Conservation (phyloP, 495 filamentous ascomycete genomes). For the Aspergillus haitiensis region DNA sequence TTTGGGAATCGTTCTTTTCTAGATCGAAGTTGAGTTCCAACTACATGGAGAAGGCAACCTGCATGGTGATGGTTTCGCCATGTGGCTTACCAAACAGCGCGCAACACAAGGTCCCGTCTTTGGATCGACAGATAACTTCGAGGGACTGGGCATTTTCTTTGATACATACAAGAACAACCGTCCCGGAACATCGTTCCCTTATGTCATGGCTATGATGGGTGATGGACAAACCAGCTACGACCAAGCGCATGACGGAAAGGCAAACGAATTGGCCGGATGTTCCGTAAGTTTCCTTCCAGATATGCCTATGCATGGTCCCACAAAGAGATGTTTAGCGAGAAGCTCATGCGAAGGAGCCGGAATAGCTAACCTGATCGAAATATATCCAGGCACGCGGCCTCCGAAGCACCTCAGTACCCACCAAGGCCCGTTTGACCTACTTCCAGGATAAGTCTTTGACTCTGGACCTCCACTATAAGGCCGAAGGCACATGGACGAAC, state of each 20-base stretch:
- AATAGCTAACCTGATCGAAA: not conserved
- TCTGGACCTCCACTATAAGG: conserved; percentile 91
- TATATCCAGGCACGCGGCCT: conserved; percentile 72
- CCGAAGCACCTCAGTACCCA: conserved; percentile 71
- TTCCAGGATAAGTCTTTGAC: conserved; percentile 93
- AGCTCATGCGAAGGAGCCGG: not conserved
- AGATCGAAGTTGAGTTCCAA: conserved; percentile 95
- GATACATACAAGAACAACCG: conserved; percentile 99
- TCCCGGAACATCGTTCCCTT: conserved; percentile 92
- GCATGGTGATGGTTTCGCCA: conserved; percentile 95
- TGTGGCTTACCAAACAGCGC: conserved; percentile 97
- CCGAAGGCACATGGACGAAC: conserved; percentile 78
- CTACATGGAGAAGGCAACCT: conserved; percentile 80
- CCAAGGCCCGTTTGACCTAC: conserved; percentile 87
- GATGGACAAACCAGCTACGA: conserved; percentile 90
- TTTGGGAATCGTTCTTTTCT: conserved; percentile 1
- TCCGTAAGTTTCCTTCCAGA: conserved; percentile 55
- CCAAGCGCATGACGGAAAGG: conserved; percentile 92
- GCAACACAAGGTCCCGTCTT: conserved; percentile 82
- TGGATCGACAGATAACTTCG: conserved; percentile 82
- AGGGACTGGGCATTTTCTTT: conserved; percentile 94
- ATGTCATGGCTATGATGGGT: conserved; percentile 97
- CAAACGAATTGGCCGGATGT: conserved; percentile 89
- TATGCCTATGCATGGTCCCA: not conserved
- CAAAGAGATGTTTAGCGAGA: not conserved